Percentiles rank a stretch among this genome's conserved stretches.
phyloP scores from a whole-genome alignment of 805 yeast species.

The Suhomyces faveliae region DNA sequence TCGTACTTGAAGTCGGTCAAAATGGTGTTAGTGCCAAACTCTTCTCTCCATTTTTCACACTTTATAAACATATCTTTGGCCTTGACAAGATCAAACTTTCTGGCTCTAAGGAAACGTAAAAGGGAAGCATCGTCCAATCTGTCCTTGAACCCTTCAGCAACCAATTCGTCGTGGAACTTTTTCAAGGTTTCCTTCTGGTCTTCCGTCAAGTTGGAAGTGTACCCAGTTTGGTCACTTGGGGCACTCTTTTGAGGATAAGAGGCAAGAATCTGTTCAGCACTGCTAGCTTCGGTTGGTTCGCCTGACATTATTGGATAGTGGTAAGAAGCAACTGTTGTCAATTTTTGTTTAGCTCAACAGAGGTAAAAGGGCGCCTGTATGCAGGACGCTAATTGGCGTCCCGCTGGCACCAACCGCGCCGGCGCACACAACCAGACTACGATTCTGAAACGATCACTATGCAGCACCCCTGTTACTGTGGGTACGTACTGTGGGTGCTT shows the following conservation, averaged over 20 bases:
- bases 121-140: slow-evolving; percentile 86
- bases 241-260: slow-evolving; percentile 74
- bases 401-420: not conserved
- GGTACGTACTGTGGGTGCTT: too few relatives aligned
- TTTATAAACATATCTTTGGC: slow-evolving; percentile 79
- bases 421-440: not conserved
- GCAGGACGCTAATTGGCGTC: not conserved
- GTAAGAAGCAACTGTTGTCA: not conserved
- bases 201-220: slow-evolving; percentile 74
- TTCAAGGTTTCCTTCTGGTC: slow-evolving; percentile 62
- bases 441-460: too few relatives aligned
- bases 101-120: slow-evolving; percentile 86
- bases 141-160: slow-evolving; percentile 63
- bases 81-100: slow-evolving; percentile 82
- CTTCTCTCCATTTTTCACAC: slow-evolving; percentile 91
- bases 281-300: not conserved
- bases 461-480: too few relatives aligned
- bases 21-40: slow-evolving; percentile 83
- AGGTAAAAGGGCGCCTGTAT: not conserved
- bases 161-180: slow-evolving; percentile 56
- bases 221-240: slow-evolving; percentile 65
- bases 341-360: not conserved
- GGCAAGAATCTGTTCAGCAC: slow-evolving; percentile 35
- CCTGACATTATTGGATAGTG: not conserved
- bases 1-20: slow-evolving; percentile 83